Evolutionary conservation across 1,139 yeast species (phyloP), one percentile per base, ranked within the genome.

Genomic region (Candida freyschussii): DNA sequence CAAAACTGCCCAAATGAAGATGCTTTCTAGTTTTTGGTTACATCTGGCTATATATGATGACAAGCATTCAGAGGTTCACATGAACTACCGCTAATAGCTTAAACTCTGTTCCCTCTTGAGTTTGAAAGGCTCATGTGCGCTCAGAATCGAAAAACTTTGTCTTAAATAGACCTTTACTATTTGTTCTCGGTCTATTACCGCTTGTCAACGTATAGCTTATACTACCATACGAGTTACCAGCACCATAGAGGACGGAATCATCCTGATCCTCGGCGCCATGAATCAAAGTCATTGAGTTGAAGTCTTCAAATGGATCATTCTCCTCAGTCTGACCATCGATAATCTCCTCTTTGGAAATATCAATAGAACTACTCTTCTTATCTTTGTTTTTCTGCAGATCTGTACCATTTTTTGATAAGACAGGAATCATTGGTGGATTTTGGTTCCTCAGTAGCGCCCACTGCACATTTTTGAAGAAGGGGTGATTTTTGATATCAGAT

Each of bases 361-460:
- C 53, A 22, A 50, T 47, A 4, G 55, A 43, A n/a, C 33, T 29
- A 10, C 48, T 41, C 10, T 45, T 37, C 15, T 38, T 36, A 13
- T 42, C 48, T 15, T 44, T 52, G 22, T 56, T 44, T 32, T 52
- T 54, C 19, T 60, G 55, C 40, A 60, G 59, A 39, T 66, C 73
- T 15, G 61, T 54, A n/a, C 67, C 74, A 30, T 66, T 60, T 41
- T 78, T 77, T 12, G 89, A 78, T 36, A 87, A 69, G 0, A 82
- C 82, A 1, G 98, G 98, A 17, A 91, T 78, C 78, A 91, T 81
- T 10, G 98, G 98, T 1, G 98, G 97, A 38, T 81, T 80, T 53
- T 82, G 93, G 57, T 91, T 85, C 47, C 98, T 71, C 41, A 91
- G 65, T 41, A 91, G 64, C 0, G 98, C 97, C 98, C 98, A 91